A percentile compares a stretch with the other conserved stretches of the same genome.
Conservation (phyloP, 2,329 filamentous ascomycete species). For the Fusarium sp. region DNA sequence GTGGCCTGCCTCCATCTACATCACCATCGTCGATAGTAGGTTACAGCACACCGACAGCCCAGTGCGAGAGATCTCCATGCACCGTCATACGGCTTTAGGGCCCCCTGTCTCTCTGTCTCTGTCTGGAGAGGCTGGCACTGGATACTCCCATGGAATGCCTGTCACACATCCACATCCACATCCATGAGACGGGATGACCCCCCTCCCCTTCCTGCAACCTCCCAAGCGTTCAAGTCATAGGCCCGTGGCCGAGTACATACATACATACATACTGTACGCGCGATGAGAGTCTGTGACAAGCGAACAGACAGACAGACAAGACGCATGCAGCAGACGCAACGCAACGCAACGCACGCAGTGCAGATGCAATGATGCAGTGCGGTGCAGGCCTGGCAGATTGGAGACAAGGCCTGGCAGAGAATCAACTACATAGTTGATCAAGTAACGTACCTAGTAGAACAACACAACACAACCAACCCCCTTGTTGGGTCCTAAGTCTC, state of each 20-base stretch:
- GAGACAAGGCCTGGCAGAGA: background rate
- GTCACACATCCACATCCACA: conserved; percentile 28
- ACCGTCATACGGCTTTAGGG: conserved; percentile 4
- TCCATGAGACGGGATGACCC: conserved; percentile 35
- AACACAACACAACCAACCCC: background rate
- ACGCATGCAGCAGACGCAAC: background rate
- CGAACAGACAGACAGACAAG: background rate
- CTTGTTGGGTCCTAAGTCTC: conserved; percentile 27
- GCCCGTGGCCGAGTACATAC: conserved; percentile 11
- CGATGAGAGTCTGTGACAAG: conserved; percentile 6
- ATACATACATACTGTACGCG: conserved; percentile 1
- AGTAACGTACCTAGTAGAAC: background rate
- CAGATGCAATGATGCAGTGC: background rate
- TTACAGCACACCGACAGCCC: conserved; percentile 1
- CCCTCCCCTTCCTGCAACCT: conserved; percentile 31
- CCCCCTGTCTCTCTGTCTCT: background rate
- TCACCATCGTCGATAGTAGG: conserved; percentile 1
- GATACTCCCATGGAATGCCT: conserved; percentile 18
- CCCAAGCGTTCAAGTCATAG: conserved; percentile 20
- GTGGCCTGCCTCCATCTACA: background rate
- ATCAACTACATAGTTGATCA: background rate
- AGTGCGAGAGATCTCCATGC: conserved; percentile 26
- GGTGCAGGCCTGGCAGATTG: conserved; percentile 1
- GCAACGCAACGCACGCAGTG: background rate
- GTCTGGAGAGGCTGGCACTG: conserved; percentile 1